Percentiles rank a stretch among this genome's conserved stretches.
phyloP scores from a whole-genome alignment of 2,329 filamentous ascomycete genomes.

The Graphilbum ipis-grandicollis region DNA sequence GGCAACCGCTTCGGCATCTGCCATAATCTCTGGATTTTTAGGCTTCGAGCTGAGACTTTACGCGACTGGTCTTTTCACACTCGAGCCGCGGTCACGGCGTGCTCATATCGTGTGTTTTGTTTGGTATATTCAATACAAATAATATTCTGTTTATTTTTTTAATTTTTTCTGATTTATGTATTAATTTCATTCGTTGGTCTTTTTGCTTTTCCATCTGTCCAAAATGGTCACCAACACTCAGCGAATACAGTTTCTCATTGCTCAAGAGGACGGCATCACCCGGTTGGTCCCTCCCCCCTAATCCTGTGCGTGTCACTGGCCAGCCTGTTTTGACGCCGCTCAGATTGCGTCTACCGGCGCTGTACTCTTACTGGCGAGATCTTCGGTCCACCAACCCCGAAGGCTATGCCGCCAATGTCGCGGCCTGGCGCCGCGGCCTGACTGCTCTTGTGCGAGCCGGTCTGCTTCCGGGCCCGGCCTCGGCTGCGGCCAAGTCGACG shows the following conservation, averaged over 20 bases:
- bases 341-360: constrained; percentile 11
- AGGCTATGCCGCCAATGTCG: constrained; percentile 15
- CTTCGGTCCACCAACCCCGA: constrained; percentile 12
- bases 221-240: constrained; percentile 8
- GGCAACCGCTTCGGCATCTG: too few species aligned
- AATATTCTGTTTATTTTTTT: too few species aligned
- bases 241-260: constrained; percentile 9
- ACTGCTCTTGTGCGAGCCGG: constrained; percentile 15
- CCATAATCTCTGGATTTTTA: too few species aligned
- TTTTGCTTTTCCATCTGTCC: too few species aligned
- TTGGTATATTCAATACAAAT: too few species aligned
- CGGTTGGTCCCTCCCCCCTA: constrained; percentile 1
- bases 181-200: too few species aligned
- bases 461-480: constrained; percentile 12
- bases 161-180: too few species aligned
- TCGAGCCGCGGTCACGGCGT: too few species aligned
- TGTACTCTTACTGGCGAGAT: constrained; percentile 14
- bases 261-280: constrained; percentile 8
- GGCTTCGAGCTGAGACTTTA: too few species aligned
- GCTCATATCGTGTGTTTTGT: too few species aligned
- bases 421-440: constrained; percentile 18
- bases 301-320: background rate
- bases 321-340: background rate
- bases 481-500: constrained; percentile 3
- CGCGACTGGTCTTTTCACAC: too few species aligned